Conservation (phyloP, 2,329 filamentous ascomycete genomes). For the Arthrobotrys musiformis region DNA sequence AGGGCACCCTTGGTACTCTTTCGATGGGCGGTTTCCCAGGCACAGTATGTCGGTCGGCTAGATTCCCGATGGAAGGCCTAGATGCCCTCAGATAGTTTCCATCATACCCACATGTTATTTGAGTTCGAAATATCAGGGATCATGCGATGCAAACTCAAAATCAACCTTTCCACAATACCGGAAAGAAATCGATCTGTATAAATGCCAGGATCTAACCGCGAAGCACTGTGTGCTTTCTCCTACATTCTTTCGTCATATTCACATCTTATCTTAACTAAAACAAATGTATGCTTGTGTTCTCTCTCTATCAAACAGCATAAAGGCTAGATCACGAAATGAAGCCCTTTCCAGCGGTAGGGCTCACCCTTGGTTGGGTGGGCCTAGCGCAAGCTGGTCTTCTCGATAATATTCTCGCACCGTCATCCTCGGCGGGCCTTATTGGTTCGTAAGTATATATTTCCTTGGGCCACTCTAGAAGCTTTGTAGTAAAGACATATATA, state of each 20-base stretch:
- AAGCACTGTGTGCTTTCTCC: not conserved
- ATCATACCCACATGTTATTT: not conserved
- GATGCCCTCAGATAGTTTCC: too few relatives aligned
- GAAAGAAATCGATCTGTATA: not conserved
- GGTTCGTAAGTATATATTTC: not conserved
- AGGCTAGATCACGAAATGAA: conserved; percentile 11
- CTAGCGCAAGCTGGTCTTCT: conserved; percentile 12
- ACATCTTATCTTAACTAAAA: not conserved
- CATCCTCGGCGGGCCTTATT: not conserved
- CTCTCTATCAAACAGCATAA: not conserved
- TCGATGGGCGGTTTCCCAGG: too few relatives aligned
- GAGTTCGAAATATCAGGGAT: not conserved
- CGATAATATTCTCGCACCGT: not conserved
- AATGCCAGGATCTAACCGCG: not conserved
- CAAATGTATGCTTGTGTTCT: not conserved
- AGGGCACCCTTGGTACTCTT: too few relatives aligned
- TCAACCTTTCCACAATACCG: not conserved
- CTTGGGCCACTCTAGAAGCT: too few relatives aligned
- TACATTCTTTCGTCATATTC: conserved; percentile 6
- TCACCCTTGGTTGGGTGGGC: conserved; percentile 4
- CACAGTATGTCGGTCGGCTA: not conserved
- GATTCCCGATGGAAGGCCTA: not conserved
- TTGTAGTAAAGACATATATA: not conserved
- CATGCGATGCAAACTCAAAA: not conserved
- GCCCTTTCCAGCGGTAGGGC: conserved; percentile 7